Conservation (phyloP, 2,329 filamentous ascomycete species). For the Paracoccidioides lutzii region DNA sequence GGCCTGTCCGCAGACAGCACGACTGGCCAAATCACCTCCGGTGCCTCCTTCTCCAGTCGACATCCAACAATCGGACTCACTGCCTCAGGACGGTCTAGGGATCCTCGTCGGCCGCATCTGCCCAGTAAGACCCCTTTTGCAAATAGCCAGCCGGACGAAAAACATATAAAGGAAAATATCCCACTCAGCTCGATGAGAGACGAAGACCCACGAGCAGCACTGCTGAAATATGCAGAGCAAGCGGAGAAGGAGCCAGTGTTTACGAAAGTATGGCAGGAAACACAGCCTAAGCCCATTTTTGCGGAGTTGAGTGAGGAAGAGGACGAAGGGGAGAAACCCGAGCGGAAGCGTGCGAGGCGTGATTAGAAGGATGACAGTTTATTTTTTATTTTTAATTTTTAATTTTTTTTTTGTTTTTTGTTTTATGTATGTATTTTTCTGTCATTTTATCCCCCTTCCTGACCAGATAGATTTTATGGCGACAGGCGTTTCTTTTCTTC, state of each 20-base stretch:
- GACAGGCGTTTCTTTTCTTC: background rate
- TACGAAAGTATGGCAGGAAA: constrained; percentile 83
- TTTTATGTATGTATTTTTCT: too few relatives aligned
- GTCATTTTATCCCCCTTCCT: too few relatives aligned
- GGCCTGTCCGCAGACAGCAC: constrained; percentile 74
- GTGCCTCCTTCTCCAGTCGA: constrained; percentile 46
- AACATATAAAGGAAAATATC: constrained; percentile 77
- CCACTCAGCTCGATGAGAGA: constrained; percentile 86
- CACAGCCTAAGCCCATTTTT: constrained; percentile 85
- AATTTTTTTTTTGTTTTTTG: constrained; percentile 9
- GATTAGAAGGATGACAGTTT: constrained; percentile 9
- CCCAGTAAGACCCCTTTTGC: constrained; percentile 79
- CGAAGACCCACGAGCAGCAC: constrained; percentile 85
- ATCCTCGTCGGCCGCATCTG: constrained; percentile 74
- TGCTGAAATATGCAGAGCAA: constrained; percentile 89
- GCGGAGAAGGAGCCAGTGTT: constrained; percentile 89
- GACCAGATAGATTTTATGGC: background rate
- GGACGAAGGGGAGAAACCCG: constrained; percentile 30
- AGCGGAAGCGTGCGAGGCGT: constrained; percentile 40
- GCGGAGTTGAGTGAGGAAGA: constrained; percentile 81
- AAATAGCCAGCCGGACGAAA: constrained; percentile 78
- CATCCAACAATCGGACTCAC: constrained; percentile 63
- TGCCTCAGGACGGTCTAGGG: constrained; percentile 60
- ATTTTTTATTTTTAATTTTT: constrained; percentile 3
- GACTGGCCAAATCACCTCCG: constrained; percentile 63